Conservation (phyloP, 208 protist genomes). For the Acanthamoeba comandoni region DNA sequence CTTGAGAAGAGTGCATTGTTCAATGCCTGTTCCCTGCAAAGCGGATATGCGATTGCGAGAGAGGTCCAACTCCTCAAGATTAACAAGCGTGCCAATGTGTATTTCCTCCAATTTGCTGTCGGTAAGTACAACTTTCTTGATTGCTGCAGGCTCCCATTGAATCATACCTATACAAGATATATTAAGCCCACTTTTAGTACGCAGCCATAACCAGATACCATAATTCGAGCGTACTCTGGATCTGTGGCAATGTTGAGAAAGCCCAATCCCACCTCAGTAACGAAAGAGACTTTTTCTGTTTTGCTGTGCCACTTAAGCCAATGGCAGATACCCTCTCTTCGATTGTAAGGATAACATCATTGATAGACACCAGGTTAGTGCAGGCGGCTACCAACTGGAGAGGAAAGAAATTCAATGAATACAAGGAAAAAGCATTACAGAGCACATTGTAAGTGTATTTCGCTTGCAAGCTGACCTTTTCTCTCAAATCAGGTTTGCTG, state of each 20-base stretch:
- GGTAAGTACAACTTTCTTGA: neutral
- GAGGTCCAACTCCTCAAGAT: neutral
- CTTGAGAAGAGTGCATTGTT: neutral
- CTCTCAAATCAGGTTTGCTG: neutral
- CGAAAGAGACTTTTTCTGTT: neutral
- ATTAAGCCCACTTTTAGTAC: neutral
- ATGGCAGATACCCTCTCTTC: conserved; percentile 5
- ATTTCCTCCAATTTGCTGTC: neutral
- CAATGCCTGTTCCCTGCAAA: conserved; percentile 3
- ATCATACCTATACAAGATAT: neutral
- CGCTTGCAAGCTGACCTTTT: conserved; percentile 20
- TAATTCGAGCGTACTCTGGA: neutral
- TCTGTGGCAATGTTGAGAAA: neutral
- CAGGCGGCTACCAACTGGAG: too few relatives aligned
- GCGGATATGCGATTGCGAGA: neutral
- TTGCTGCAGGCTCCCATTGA: neutral
- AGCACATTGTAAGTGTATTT: too few relatives aligned
- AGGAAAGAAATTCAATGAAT: too few relatives aligned
- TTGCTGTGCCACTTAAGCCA: neutral
- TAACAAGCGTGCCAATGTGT: too few relatives aligned
- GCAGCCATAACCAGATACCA: neutral
- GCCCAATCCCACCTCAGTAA: neutral
- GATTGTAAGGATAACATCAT: neutral
- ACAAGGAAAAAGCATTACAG: too few relatives aligned
- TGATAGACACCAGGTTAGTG: neutral